phyloP scores from a whole-genome alignment of 2,329 filamentous ascomycete genomes.

The Periconia sp. region DNA sequence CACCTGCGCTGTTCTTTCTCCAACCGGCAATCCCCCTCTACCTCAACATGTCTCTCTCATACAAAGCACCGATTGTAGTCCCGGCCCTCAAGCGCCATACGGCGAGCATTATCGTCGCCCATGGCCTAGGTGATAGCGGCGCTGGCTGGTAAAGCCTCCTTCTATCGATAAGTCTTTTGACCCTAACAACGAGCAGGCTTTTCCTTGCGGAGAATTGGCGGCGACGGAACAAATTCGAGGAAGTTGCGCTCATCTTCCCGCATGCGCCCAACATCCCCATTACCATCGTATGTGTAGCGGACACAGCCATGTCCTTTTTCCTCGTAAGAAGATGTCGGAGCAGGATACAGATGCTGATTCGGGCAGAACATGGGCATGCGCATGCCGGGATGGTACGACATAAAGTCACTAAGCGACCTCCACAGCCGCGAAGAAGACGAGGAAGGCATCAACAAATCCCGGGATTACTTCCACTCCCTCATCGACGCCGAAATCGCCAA shows the following conservation, averaged over 20 bases:
- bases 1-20: not conserved
- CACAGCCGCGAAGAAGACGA: conserved; percentile 66
- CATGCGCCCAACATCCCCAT: conserved; percentile 88
- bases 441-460: conserved; percentile 73
- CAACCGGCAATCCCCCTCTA: not conserved
- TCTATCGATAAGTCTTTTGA: not conserved
- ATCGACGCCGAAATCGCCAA: conserved; percentile 81
- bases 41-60: conserved; percentile 36
- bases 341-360: not conserved
- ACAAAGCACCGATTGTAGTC: conserved; percentile 68
- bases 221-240: conserved; percentile 76
- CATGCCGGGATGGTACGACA: conserved; percentile 91
- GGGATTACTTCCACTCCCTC: conserved; percentile 77
- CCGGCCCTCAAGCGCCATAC: conserved; percentile 85
- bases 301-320: not conserved
- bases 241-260: conserved; percentile 93
- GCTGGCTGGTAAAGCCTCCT: conserved; percentile 73
- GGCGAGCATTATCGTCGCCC: conserved; percentile 91
- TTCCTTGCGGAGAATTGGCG: conserved; percentile 88
- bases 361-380: conserved; percentile 73
- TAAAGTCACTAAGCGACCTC: conserved; percentile 59
- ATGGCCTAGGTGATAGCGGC: conserved; percentile 85
- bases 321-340: not conserved
- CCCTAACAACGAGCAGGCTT: conserved; percentile 56
- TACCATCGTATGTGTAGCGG: conserved; percentile 66